phyloP scores from a whole-genome alignment of 2,329 filamentous ascomycete species.

The Ophiostoma sp. region DNA sequence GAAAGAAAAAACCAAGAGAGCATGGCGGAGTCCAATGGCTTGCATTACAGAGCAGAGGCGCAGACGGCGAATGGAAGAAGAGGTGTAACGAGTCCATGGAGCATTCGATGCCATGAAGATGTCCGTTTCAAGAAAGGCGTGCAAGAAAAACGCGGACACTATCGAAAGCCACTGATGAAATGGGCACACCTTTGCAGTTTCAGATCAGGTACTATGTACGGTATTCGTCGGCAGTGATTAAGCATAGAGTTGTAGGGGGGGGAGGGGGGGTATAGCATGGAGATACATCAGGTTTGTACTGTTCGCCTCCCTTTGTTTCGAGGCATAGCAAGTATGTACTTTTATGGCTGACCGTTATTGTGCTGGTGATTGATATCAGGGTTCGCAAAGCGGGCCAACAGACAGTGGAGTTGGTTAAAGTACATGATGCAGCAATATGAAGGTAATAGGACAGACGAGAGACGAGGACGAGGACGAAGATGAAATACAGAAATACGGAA shows the following conservation, averaged over 20 bases:
- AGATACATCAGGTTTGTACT: not conserved
- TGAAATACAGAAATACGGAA: not conserved
- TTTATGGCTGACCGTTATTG: not conserved
- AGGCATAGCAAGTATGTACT: not conserved
- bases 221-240: not conserved
- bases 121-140: not conserved
- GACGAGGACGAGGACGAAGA: not conserved
- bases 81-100: no score
- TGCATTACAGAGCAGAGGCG: no score
- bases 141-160: not conserved
- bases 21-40: no score
- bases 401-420: slow-evolving; percentile 5
- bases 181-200: not conserved
- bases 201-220: not conserved
- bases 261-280: no score
- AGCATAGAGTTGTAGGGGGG: no score
- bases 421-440: not conserved
- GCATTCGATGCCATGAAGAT: no score
- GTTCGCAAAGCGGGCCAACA: not conserved
- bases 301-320: slow-evolving; percentile 7
- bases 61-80: no score
- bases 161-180: slow-evolving; percentile 5
- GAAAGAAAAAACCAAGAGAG: no score
- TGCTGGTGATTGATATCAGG: not conserved
- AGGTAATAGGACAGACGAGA: not conserved